Conservation (phyloP, 371 early-diverging fungal genomes). For the Dinochytrium kinnereticum region DNA sequence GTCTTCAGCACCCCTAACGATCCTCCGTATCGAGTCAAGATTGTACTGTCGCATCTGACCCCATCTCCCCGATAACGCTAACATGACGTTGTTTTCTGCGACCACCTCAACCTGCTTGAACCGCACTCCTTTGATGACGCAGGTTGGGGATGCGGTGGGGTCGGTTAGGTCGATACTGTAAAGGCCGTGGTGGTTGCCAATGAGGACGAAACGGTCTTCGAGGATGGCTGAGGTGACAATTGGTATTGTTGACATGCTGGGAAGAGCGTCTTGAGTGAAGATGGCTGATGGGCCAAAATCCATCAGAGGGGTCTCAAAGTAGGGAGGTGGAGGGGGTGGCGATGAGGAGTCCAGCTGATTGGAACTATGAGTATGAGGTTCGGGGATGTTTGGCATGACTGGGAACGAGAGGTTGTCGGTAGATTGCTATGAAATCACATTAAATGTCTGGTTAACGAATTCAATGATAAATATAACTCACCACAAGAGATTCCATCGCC, state of each 20-base stretch:
- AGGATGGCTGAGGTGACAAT: constrained; percentile 43
- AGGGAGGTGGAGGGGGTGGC: background rate
- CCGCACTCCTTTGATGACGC: constrained; percentile 50
- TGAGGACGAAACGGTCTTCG: constrained; percentile 51
- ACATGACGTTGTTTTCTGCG: constrained; percentile 55
- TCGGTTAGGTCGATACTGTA: constrained; percentile 49
- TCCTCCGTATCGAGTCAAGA: constrained; percentile 49
- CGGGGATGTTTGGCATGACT: constrained; percentile 7
- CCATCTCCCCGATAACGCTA: constrained; percentile 59
- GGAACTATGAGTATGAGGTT: background rate
- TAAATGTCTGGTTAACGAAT: too few relatives aligned
- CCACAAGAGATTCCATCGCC: too few relatives aligned
- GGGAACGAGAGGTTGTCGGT: constrained; percentile 39
- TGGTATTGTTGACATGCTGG: constrained; percentile 19
- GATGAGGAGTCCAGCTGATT: background rate
- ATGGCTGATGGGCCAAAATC: too few relatives aligned
- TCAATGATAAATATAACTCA: too few relatives aligned
- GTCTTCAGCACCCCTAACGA: constrained; percentile 42
- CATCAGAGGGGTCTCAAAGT: background rate
- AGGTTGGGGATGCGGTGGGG: constrained; percentile 29
- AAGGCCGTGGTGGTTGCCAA: constrained; percentile 57
- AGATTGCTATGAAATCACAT: too few relatives aligned
- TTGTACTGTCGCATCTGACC: constrained; percentile 62
- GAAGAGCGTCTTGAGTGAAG: background rate
- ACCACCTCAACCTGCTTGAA: constrained; percentile 60